These are phyloP conservation scores for Hemisphaericaspora subhashii DNA, from an alignment of 1,139 yeast species.

Conservation along the genomic window DNA sequence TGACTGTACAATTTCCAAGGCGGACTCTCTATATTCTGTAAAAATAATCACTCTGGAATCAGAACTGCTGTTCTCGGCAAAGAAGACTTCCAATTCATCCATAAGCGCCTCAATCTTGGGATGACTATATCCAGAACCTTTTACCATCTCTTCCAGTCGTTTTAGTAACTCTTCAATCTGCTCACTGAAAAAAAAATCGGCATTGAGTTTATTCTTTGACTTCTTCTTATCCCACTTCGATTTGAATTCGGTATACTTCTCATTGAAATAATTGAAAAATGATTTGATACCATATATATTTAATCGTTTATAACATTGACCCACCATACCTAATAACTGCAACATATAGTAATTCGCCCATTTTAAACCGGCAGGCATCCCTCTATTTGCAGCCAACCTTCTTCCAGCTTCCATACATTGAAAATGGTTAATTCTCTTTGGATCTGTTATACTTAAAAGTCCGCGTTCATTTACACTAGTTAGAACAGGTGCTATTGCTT, in stretches of 20 bases:
- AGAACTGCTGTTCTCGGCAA: slow-evolving; percentile 26
- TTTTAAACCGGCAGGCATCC: slow-evolving; percentile 63
- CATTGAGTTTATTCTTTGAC: slow-evolving; percentile 58
- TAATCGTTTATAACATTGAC: slow-evolving; percentile 66
- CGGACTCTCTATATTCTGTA: slow-evolving; percentile 86
- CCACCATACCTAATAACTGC: slow-evolving; percentile 69
- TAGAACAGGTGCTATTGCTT: slow-evolving; percentile 65
- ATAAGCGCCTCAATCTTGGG: slow-evolving; percentile 68
- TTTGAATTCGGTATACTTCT: slow-evolving; percentile 58
- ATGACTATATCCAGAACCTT: slow-evolving; percentile 58
- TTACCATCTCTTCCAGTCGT: slow-evolving; percentile 44
- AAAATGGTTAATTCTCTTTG: slow-evolving; percentile 68
- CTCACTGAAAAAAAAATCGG: slow-evolving; percentile 56
- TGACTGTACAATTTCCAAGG: slow-evolving; percentile 76
- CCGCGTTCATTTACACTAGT: slow-evolving; percentile 63
- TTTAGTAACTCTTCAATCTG: slow-evolving; percentile 45
- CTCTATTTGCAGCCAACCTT: slow-evolving; percentile 50
- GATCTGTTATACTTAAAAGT: slow-evolving; percentile 63
- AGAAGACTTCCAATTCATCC: slow-evolving; percentile 58
- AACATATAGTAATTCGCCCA: slow-evolving; percentile 67
- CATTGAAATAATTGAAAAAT: slow-evolving; percentile 64
- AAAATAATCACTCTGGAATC: slow-evolving; percentile 81
- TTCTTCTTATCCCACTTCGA: slow-evolving; percentile 53
- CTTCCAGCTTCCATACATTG: slow-evolving; percentile 70
- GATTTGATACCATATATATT: slow-evolving; percentile 82